Percentiles rank a stretch among this genome's conserved stretches.
These are phyloP conservation scores for Ceratocystis cubensis DNA, from an alignment of 2,329 filamentous ascomycete genomes.

Conservation along the genomic window DNA sequence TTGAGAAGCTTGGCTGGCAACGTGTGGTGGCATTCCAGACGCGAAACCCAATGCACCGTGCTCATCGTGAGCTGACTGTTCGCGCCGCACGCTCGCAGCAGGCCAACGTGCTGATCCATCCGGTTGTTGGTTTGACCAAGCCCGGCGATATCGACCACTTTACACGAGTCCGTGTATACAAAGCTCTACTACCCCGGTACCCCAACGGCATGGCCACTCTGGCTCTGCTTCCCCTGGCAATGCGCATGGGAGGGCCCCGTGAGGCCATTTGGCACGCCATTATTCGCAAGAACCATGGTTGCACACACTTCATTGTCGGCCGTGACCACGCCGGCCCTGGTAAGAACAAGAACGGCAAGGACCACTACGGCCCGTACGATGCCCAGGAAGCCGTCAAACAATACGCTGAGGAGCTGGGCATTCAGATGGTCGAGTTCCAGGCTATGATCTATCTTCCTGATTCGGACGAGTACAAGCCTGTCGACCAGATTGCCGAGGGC, in stretches of 20 bases:
- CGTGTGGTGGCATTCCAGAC: conserved; percentile 98
- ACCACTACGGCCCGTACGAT: conserved; percentile 97
- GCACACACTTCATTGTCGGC: conserved; percentile 97
- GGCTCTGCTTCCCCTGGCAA: conserved; percentile 85
- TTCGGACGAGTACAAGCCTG: conserved; percentile 87
- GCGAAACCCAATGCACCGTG: conserved; percentile 97
- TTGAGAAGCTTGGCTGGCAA: conserved; percentile 98
- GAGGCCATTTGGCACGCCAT: conserved; percentile 99
- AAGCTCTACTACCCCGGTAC: conserved; percentile 89
- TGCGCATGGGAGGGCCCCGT: conserved; percentile 97
- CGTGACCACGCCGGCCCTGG: conserved; percentile 96
- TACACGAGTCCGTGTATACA: conserved; percentile 96
- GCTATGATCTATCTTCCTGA: conserved; percentile 99
- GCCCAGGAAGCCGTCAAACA: conserved; percentile 93
- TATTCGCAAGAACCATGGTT: conserved; percentile 98
- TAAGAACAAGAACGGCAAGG: conserved; percentile 92
- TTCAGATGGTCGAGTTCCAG: conserved; percentile 98
- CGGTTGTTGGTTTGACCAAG: conserved; percentile 96
- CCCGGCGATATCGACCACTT: conserved; percentile 99
- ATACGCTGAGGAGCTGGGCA: conserved; percentile 91
- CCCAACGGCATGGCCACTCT: conserved; percentile 98
- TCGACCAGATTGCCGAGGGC: conserved; percentile 76
- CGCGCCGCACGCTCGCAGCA: conserved; percentile 90
- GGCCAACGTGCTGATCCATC: conserved; percentile 97
- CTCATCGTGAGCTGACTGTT: conserved; percentile 94